Evolutionary conservation across 2,329 filamentous ascomycete genomes (phyloP).

Genomic region (Plectosphaerella cucumerina): DNA sequence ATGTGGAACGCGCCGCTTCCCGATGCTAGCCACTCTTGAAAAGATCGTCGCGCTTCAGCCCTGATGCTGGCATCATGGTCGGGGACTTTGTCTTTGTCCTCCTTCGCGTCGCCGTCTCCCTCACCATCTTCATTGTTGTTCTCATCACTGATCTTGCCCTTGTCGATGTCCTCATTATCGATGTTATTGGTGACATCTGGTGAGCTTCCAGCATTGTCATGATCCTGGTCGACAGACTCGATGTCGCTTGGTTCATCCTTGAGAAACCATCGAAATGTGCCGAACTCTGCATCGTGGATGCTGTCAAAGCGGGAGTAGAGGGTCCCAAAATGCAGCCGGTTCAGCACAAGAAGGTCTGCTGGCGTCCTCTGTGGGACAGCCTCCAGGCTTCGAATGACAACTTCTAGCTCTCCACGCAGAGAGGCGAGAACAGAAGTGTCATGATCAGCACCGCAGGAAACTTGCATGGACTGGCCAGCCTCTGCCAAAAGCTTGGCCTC

Average conservation of each 20-base stretch:
- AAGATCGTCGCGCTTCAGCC: neutral
- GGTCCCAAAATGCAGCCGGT: neutral
- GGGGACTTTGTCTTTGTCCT: neutral
- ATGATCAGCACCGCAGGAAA: neutral
- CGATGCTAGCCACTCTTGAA: constrained; percentile 1
- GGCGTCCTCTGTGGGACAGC: neutral
- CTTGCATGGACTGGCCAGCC: neutral
- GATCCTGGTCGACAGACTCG: too few species aligned
- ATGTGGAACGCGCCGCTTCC: constrained; percentile 3
- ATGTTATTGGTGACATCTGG: too few species aligned
- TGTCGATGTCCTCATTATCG: too few species aligned
- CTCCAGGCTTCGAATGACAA: neutral
- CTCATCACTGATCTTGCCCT: neutral
- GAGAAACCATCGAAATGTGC: neutral
- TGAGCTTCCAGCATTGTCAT: too few species aligned
- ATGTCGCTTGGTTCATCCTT: too few species aligned
- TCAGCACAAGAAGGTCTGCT: neutral
- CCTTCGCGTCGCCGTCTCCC: neutral
- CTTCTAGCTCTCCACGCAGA: neutral
- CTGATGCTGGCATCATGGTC: too few species aligned
- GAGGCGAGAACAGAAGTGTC: neutral
- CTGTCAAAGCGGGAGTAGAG: neutral
- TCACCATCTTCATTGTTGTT: neutral
- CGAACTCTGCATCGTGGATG: neutral
- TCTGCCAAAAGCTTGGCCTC: neutral